phyloP scores from a whole-genome alignment of 2,329 filamentous ascomycete species.

The Colletotrichum magnum region DNA sequence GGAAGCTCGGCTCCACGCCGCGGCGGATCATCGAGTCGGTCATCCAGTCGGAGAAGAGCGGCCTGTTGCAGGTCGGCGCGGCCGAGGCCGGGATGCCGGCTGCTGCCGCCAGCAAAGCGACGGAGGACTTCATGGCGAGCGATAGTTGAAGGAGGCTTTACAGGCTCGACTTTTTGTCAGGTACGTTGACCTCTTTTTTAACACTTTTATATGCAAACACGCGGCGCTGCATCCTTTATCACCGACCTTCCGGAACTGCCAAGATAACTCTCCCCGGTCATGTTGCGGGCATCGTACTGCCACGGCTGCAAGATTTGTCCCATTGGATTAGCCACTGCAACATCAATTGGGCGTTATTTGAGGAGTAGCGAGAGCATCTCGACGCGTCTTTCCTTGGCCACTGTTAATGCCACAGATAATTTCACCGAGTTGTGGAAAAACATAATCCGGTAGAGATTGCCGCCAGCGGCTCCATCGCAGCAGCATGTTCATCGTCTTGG shows the following conservation, averaged over 20 bases:
- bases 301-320: too few relatives aligned
- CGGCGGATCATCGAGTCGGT: conserved; percentile 62
- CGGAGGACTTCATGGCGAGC: neutral
- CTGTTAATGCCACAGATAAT: too few relatives aligned
- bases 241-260: too few relatives aligned
- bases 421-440: conserved; percentile 16
- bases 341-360: neutral
- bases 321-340: too few relatives aligned
- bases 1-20: conserved; percentile 54
- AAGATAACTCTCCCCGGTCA: too few relatives aligned
- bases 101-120: neutral
- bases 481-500: conserved; percentile 2
- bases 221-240: too few relatives aligned
- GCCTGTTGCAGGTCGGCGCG: neutral
- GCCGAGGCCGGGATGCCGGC: neutral
- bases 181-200: too few relatives aligned
- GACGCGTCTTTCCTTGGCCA: neutral
- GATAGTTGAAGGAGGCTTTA: neutral
- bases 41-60: conserved; percentile 54
- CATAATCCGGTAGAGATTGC: conserved; percentile 1
- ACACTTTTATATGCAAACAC: too few relatives aligned
- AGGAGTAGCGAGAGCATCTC: neutral
- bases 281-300: too few relatives aligned
- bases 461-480: conserved; percentile 3
- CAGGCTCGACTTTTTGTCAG: too few relatives aligned